Base-by-base conservation (phyloP, 257 asterid species). In the Gentiana dahurica region DNA sequence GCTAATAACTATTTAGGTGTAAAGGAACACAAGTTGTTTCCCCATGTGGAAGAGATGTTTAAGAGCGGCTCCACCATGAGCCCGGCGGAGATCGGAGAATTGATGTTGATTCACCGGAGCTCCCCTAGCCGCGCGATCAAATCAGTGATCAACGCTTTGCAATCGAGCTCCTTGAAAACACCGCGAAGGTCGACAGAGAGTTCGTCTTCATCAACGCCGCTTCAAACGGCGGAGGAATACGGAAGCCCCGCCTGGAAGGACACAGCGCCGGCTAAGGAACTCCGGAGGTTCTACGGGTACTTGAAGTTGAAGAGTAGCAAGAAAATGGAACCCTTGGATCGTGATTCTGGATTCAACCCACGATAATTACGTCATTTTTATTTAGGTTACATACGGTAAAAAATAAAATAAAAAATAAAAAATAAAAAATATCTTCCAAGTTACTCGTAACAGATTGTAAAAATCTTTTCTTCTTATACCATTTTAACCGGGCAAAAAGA, bases 81-180 rank as follows among this genome's bases (percentile, higher is more conserved):
- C 34, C 84, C 83, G 55, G 85, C 86, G 49, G 89, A 81, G 74
- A 79, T 81, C 63, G 75, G 83, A 34, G 86, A 81, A 55, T 51
- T 79, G 73, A 81, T 81, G 89, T 11, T 81, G 5, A 81, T 68
- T 55, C 74, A 81, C 51, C 73, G 83, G 61, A 74, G 81, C 64
- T 79, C 86, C 38, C 89, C 89, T 1, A 81, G 89, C 74, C 76
- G 86, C 1, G 89, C 89, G 39, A 57, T 79, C 73, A 73, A 72
- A 37, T 71, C 89, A 36, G 83, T 81, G 60, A 79, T 81, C 45
- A 71, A 83, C 37, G 89, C 83, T 8, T 55, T 81, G 34, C 89
- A 81, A 5, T 73, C 81, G 24, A 79, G 59, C 62, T 10, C 34
- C 34, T 53, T 24, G 44, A 73, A 71, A 65, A 50, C 34, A 1